Base-by-base conservation (phyloP, 306 rosid species). In the Vigna reflexopilosa region DNA sequence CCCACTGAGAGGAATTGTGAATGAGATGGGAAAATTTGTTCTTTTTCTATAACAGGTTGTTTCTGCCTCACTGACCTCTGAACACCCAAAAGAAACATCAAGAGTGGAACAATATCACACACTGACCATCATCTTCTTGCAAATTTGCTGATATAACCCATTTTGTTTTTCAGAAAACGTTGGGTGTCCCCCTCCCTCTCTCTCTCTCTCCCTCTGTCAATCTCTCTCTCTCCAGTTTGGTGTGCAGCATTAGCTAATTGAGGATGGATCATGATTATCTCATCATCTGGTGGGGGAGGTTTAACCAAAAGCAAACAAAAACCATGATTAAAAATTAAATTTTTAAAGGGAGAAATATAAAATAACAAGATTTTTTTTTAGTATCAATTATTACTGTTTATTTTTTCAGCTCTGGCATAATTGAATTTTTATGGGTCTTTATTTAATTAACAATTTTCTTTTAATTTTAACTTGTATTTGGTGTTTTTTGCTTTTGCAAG, bases 251-350 rank as follows among this genome's bases (percentile, higher is more conserved):
- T 80, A 69, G 90, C 78, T 80, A 80, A 74, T 59, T 83, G 90
- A 84, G 70, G 90, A 75, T 86, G 94, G 87, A 75, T 69, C 92
- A 92, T 92, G 82, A 94, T 92, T 90, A 80, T 88, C 97, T 90
- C 97, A 92, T 92, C 92, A 91, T 92, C 95, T 75, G 78, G 87
- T 88, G 90, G 88, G 96, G 90, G 83, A 85, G 84, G 86, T 38
- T 77, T 75, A 77, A 83, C 71, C 84, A 83, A 87, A 89, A 89
- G 91, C 88, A 87, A 85, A 85, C 91, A 90, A 89, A 75, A 74
- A 80, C 83, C 79, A 64, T 73, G 22, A 82, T 80, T 67, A 73
- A 62, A 70, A 51, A 24, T 16, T 3, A 13, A 58, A 57, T 45
- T 77, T 50, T 51, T 38, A 8, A 76, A 52, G 50, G 14, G 36